Evolutionary conservation across 139 green algal species (phyloP), one percentile per base, ranked within the genome.

Genomic region (Closterium sp.): DNA sequence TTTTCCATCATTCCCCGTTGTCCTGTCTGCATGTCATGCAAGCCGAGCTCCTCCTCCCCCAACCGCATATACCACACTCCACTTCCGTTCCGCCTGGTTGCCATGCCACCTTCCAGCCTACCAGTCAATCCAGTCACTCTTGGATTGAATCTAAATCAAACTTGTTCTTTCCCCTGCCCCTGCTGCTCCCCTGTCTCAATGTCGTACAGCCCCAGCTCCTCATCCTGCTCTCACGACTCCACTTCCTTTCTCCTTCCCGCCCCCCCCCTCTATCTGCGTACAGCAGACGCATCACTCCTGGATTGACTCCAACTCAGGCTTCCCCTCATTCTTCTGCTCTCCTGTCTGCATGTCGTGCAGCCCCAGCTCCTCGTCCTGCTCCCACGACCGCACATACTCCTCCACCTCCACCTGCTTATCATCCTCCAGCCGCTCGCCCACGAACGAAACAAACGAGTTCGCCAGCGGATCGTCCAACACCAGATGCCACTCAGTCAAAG

Each of bases 391-490:
- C 34, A 91, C 89, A 43, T 89, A 93, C 84, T 94, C 92, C 81
- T 94, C 92, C n/a, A 86, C 90, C 84, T 76, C 30, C 6, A 93
- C 10, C 90, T 87, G 90, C 69, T 23, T 21, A 31, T 94, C 91
- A 28, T 94, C 33, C 23, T 85, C 36, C 33, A 87, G 2, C n/a
- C n/a, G 4, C 19, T 94, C 91, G 30, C 55, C 30, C 30, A 76
- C 30, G 25, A 94, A 91, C 7, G 92, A 90, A 21, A 97, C 93
- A 35, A 96, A 96, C 23, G 94, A 96, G 91, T 97, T 97, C 28
- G 95, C 92, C 43, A 97, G 85, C 0, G 96, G 93, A 69, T 97
- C 96, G 16, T 86, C 89, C 4, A 97, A 9, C 25, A 95, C 84
- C 30, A 97, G 87, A 0, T 94, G 96, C 96, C 96, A 97, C 3